A percentile compares a stretch with the other conserved stretches of the same genome.
Conservation (phyloP, 768 basidiomycete species). For the Porpolomopsis calyptriformis region DNA sequence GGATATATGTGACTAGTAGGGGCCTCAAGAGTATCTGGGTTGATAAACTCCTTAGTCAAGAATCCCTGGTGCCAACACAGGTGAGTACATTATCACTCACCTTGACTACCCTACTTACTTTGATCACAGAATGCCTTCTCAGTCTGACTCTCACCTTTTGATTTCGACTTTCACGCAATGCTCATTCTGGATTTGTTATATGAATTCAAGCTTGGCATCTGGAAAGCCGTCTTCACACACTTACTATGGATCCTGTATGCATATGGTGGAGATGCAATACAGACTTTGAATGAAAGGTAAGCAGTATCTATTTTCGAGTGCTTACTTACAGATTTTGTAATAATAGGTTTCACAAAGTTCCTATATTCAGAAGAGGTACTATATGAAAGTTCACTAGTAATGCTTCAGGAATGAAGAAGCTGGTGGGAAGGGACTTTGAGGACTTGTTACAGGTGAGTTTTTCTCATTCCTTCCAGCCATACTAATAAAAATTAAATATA, state of each 20-base stretch:
- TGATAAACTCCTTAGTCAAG: background rate
- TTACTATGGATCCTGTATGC: constrained; percentile 19
- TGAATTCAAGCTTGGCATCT: constrained; percentile 30
- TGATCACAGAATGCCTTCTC: constrained; percentile 21
- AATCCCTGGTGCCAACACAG: constrained; percentile 7
- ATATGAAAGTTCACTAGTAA: no score
- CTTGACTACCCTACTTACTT: background rate
- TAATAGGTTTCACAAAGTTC: no score
- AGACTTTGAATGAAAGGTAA: constrained; percentile 16
- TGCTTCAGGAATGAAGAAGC: no score
- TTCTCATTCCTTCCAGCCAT: no score
- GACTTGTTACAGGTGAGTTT: no score
- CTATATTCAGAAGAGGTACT: no score
- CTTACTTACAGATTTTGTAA: no score
- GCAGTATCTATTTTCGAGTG: no score
- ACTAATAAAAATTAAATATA: no score
- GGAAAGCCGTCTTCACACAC: constrained; percentile 25
- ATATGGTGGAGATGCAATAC: constrained; percentile 7
- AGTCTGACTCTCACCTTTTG: constrained; percentile 7
- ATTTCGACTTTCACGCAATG: constrained; percentile 17
- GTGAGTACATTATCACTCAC: constrained; percentile 1
- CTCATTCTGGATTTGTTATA: constrained; percentile 29
- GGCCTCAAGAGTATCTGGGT: background rate
- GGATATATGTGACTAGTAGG: background rate
- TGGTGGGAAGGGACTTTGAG: no score